A percentile compares a stretch with the other conserved stretches of the same genome.
These are phyloP conservation scores for Magnusiomyces clavatus DNA, from an alignment of 1,139 yeast species.

Conservation along the genomic window DNA sequence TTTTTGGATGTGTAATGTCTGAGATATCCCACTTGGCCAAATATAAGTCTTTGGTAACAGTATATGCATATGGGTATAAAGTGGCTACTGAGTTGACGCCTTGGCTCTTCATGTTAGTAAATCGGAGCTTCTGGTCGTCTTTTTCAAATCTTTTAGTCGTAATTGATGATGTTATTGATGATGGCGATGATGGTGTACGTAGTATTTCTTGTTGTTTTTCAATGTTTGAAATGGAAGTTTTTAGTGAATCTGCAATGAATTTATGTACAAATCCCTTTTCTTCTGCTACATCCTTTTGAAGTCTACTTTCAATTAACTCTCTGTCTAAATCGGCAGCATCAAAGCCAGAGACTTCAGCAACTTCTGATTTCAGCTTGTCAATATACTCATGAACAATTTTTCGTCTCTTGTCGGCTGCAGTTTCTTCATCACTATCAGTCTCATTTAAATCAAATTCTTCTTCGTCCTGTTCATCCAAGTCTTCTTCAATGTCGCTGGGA, in stretches of 20 bases:
- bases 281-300: conserved; percentile 86
- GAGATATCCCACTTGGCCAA: conserved; percentile 71
- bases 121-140: background rate
- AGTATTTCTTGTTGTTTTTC: background rate
- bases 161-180: too few species aligned
- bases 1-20: conserved; percentile 39
- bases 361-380: conserved; percentile 54
- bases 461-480: conserved; percentile 22
- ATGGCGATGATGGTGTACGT: too few species aligned
- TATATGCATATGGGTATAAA: conserved; percentile 56
- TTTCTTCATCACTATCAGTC: conserved; percentile 40
- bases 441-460: conserved; percentile 13
- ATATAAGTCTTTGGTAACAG: conserved; percentile 76
- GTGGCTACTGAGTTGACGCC: conserved; percentile 40
- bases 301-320: conserved; percentile 71
- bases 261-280: conserved; percentile 76
- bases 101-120: conserved; percentile 18
- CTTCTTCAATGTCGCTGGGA: conserved; percentile 25
- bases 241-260: conserved; percentile 43
- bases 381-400: conserved; percentile 89
- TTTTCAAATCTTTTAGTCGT: too few species aligned
- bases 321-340: conserved; percentile 91
- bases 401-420: conserved; percentile 89
- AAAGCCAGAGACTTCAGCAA: conserved; percentile 47
- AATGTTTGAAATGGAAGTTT: conserved; percentile 12